Percentiles rank a stretch among this genome's conserved stretches.
These are phyloP conservation scores for Malus asiatica DNA, from an alignment of 306 rosid genomes.

Conservation along the genomic window DNA sequence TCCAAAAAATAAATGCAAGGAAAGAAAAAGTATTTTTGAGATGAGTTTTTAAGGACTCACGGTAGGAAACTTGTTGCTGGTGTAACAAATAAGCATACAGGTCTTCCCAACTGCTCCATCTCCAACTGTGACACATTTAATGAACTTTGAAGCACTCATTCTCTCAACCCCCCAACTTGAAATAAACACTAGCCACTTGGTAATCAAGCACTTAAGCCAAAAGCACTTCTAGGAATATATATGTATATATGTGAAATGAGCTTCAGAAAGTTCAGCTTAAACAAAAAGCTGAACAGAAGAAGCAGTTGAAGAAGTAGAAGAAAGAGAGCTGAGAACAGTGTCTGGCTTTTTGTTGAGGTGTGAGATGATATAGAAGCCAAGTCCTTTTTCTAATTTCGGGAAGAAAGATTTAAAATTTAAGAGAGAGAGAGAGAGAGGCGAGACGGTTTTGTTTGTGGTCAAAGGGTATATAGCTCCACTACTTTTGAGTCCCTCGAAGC, in stretches of 20 bases:
- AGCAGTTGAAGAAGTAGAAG: slow-evolving; percentile 15
- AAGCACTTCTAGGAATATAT: neutral
- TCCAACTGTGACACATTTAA: slow-evolving; percentile 97
- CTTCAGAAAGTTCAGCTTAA: slow-evolving; percentile 14
- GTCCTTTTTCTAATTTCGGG: slow-evolving; percentile 29
- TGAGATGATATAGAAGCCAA: slow-evolving; percentile 10
- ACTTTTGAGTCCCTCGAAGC: slow-evolving; percentile 50
- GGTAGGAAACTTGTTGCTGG: slow-evolving; percentile 95
- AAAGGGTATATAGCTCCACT: slow-evolving; percentile 12
- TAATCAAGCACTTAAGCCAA: neutral
- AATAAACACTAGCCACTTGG: neutral
- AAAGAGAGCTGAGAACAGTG: slow-evolving; percentile 1
- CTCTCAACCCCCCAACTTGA: slow-evolving; percentile 19
- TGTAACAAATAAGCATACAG: slow-evolving; percentile 98
- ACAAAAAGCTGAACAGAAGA: neutral
- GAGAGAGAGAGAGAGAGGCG: slow-evolving; percentile 5
- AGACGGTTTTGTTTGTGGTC: slow-evolving; percentile 24
- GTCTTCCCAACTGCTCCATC: slow-evolving; percentile 99
- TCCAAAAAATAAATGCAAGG: slow-evolving; percentile 6
- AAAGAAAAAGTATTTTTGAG: slow-evolving; percentile 5
- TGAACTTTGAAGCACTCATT: slow-evolving; percentile 96
- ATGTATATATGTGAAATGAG: neutral
- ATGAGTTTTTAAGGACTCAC: slow-evolving; percentile 34
- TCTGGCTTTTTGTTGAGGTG: slow-evolving; percentile 16
- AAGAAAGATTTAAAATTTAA: slow-evolving; percentile 8